Percentiles rank a stretch among this genome's conserved stretches.
These are phyloP conservation scores for Malus orientalis DNA, from an alignment of 306 rosid genomes.

Conservation along the genomic window DNA sequence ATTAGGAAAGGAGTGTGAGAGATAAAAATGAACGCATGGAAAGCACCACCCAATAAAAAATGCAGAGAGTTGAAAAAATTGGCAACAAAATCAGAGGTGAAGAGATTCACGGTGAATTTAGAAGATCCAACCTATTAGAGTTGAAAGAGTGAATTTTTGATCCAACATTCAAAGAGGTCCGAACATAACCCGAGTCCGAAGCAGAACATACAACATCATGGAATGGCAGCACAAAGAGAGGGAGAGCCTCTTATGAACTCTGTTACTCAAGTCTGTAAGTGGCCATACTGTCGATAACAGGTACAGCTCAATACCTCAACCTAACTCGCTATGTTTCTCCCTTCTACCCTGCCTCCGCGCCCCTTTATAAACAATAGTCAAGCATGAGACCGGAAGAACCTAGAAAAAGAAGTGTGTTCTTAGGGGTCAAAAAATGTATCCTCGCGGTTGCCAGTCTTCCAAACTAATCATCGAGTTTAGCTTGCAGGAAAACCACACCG, in stretches of 20 bases:
- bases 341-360: constrained; percentile 16
- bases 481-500: constrained; percentile 15
- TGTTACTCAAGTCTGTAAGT: constrained; percentile 23
- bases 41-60: too few relatives aligned
- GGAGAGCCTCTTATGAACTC: constrained; percentile 39
- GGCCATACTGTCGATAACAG: constrained; percentile 31
- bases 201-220: constrained; percentile 37
- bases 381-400: constrained; percentile 19
- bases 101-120: background rate
- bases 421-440: constrained; percentile 36
- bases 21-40: too few relatives aligned
- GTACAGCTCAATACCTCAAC: constrained; percentile 21
- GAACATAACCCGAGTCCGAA: constrained; percentile 7
- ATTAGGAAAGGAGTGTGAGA: accelerated
- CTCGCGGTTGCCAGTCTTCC: constrained; percentile 20
- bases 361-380: constrained; percentile 28
- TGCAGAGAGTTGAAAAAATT: too few relatives aligned
- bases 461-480: constrained; percentile 7
- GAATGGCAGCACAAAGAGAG: constrained; percentile 25
- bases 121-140: background rate
- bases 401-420: constrained; percentile 16
- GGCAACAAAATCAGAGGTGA: background rate
- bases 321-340: constrained; percentile 20
- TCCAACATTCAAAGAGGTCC: constrained; percentile 14
- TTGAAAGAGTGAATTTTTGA: constrained; percentile 43